These are phyloP conservation scores for Boletellus emodensis DNA, from an alignment of 768 basidiomycete genomes.

Conservation along the genomic window DNA sequence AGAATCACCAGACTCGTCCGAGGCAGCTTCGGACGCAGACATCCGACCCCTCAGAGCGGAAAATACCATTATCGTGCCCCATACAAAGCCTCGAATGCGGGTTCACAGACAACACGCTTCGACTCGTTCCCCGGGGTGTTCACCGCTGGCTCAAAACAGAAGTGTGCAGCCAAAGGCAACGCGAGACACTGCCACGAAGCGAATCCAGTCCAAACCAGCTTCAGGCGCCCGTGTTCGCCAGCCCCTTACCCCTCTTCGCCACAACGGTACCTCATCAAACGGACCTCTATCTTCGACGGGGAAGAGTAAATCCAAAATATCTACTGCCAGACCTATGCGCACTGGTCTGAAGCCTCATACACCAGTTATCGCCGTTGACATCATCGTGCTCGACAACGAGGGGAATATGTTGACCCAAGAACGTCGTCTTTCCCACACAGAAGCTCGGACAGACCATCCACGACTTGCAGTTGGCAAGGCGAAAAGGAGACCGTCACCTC, in stretches of 20 bases:
- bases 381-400: conserved; percentile 57
- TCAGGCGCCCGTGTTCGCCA: conserved; percentile 27
- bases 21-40: conserved; percentile 35
- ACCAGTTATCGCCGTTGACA: conserved; percentile 60
- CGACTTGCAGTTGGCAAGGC: conserved; percentile 5
- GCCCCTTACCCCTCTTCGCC: conserved; percentile 38
- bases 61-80: conserved; percentile 23
- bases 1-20: conserved; percentile 31
- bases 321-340: conserved; percentile 11
- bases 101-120: conserved; percentile 12
- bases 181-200: conserved; percentile 12
- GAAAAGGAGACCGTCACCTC: conserved; percentile 7
- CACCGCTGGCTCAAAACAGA: conserved; percentile 24
- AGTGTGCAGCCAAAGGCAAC: conserved; percentile 21
- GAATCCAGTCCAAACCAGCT: conserved; percentile 10
- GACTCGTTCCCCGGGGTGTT: conserved; percentile 15
- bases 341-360: conserved; percentile 38
- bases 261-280: conserved; percentile 40
- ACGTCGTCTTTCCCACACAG: conserved; percentile 49
- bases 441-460: conserved; percentile 35
- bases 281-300: conserved; percentile 19
- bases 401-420: conserved; percentile 61
- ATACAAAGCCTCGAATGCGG: conserved; percentile 12
- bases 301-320: conserved; percentile 22
- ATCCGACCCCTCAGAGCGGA: conserved; percentile 21